phyloP scores from a whole-genome alignment of 257 asterid genomes.

The Primulina tabacum region DNA sequence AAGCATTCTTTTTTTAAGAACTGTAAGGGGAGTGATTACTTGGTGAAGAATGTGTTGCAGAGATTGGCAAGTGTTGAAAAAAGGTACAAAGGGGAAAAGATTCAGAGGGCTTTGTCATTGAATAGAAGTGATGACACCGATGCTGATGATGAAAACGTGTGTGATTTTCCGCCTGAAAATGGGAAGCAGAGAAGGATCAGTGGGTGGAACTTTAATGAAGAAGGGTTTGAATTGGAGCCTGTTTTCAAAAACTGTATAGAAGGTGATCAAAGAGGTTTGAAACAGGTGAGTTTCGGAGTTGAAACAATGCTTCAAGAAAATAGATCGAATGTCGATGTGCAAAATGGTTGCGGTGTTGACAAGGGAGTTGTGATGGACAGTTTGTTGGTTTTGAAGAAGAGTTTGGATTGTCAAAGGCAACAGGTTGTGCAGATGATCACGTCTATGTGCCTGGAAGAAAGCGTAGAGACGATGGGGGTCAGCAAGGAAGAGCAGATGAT shows the following conservation, averaged over 20 bases:
- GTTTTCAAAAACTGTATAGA: slow-evolving; percentile 46
- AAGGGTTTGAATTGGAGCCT: slow-evolving; percentile 68
- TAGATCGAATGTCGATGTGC: background rate
- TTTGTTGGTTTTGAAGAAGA: slow-evolving; percentile 42
- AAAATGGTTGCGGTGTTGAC: slow-evolving; percentile 10
- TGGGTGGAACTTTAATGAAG: slow-evolving; percentile 80
- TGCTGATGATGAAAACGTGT: slow-evolving; percentile 30
- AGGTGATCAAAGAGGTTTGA: slow-evolving; percentile 9
- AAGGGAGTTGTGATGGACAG: slow-evolving; percentile 38
- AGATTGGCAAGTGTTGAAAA: slow-evolving; percentile 67
- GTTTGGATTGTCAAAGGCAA: slow-evolving; percentile 55
- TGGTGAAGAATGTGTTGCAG: slow-evolving; percentile 59
- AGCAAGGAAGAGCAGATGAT: slow-evolving; percentile 44
- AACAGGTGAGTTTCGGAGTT: slow-evolving; percentile 37
- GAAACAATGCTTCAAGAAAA: slow-evolving; percentile 35
- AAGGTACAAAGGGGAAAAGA: slow-evolving; percentile 37
- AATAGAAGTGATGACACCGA: slow-evolving; percentile 3
- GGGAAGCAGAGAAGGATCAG: slow-evolving; percentile 68
- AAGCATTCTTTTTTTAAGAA: slow-evolving; percentile 69
- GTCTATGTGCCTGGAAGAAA: slow-evolving; percentile 27
- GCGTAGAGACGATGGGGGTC: slow-evolving; percentile 23
- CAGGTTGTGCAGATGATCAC: slow-evolving; percentile 49
- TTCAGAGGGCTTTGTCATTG: slow-evolving; percentile 7
- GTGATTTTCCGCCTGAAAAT: slow-evolving; percentile 17
- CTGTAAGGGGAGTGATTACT: slow-evolving; percentile 56